These are phyloP conservation scores for Quillaja saponaria DNA, from an alignment of 306 rosid species.

Conservation along the genomic window DNA sequence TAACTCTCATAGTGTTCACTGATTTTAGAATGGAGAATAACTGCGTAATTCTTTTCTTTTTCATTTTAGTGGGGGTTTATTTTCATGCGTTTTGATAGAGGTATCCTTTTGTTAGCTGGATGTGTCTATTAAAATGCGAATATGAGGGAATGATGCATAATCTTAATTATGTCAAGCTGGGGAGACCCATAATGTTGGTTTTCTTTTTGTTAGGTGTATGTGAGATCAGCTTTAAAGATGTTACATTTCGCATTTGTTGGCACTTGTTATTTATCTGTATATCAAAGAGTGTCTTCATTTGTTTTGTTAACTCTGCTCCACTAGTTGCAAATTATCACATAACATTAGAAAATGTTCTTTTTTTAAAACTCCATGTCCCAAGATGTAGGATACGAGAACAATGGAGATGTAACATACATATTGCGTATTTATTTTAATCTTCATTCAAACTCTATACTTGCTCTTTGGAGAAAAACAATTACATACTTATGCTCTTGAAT, in stretches of 20 bases:
- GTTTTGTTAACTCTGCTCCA: constrained; percentile 5
- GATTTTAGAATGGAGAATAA: constrained; percentile 15
- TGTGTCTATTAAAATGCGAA: too few relatives aligned
- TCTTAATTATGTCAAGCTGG: too few relatives aligned
- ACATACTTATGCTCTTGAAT: constrained; percentile 11
- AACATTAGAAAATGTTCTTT: too few relatives aligned
- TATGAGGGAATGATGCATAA: too few relatives aligned
- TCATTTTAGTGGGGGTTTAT: constrained; percentile 9
- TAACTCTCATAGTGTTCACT: constrained; percentile 14
- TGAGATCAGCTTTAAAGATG: constrained; percentile 18
- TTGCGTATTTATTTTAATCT: background rate
- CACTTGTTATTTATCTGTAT: constrained; percentile 9
- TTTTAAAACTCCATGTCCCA: too few relatives aligned
- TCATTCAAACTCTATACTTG: background rate
- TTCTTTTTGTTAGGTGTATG: background rate
- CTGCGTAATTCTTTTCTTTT: constrained; percentile 2
- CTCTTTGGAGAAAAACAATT: constrained; percentile 3
- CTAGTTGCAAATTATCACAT: too few relatives aligned
- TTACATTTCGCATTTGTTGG: constrained; percentile 15
- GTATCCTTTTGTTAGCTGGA: background rate
- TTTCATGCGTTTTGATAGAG: constrained; percentile 5
- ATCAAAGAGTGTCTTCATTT: background rate
- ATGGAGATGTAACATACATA: too few relatives aligned
- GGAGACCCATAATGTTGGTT: constrained; percentile 11
- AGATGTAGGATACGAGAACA: too few relatives aligned